Conservation (phyloP, 2,329 filamentous ascomycete genomes). For the Keithomyces neogunnii region DNA sequence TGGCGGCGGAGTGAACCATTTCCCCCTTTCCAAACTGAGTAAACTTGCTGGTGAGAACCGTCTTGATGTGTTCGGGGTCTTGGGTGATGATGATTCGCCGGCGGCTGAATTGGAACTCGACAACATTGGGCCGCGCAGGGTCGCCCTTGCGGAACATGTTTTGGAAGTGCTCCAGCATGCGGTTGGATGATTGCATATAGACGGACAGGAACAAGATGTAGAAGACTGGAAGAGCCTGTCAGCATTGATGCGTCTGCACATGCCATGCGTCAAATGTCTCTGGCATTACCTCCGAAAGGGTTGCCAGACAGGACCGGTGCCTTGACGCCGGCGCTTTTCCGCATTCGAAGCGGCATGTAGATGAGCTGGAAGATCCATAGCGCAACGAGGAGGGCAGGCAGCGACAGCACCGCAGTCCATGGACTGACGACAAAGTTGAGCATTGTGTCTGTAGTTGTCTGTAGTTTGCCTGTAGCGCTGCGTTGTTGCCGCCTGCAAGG, state of each 20-base stretch:
- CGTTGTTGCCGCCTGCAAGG: too few relatives aligned
- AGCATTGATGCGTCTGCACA: neutral
- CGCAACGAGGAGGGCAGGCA: constrained; percentile 5
- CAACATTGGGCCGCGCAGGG: constrained; percentile 9
- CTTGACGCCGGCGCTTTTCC: constrained; percentile 6
- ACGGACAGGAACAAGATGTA: constrained; percentile 6
- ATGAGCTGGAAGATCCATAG: constrained; percentile 6
- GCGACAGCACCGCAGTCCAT: constrained; percentile 3
- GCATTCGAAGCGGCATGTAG: constrained; percentile 6
- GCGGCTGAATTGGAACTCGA: constrained; percentile 48
- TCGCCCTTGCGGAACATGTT: constrained; percentile 6
- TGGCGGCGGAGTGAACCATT: constrained; percentile 66
- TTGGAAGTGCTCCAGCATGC: constrained; percentile 10
- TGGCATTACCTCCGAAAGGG: constrained; percentile 5
- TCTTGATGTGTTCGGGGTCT: constrained; percentile 86
- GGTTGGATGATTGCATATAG: constrained; percentile 12
- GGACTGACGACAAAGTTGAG: constrained; percentile 3
- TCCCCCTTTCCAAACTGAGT: constrained; percentile 73
- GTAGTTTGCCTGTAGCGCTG: too few relatives aligned
- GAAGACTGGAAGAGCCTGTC: neutral
- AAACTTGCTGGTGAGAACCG: constrained; percentile 82
- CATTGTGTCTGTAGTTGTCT: neutral
- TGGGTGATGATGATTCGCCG: constrained; percentile 64
- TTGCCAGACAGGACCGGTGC: constrained; percentile 7
- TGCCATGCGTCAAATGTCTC: neutral